Base-by-base conservation (phyloP, 805 yeast genomes). In the Candida qinlingensis region DNA sequence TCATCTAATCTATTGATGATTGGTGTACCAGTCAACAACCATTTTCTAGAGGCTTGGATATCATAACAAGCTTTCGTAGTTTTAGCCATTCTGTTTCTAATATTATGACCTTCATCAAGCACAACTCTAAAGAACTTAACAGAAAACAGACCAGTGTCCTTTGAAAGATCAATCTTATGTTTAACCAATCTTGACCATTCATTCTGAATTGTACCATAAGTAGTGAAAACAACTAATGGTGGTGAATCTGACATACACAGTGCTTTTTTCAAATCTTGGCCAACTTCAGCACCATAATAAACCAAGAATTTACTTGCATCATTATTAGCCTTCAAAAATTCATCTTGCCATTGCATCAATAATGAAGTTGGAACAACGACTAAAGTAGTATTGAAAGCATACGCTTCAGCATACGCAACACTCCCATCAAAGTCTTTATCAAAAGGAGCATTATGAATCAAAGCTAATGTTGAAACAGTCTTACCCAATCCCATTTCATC, bases 401-500 rank as follows among this genome's bases (percentile, higher is more conserved):
- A 85, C 37, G 40, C 34, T 5, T 45, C 46, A 1, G n/a, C 4
- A 7, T 43, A 28, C 0, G 51, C 51, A 5, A 13, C 29, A 4
- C 25, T n/a, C 6, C 30, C 28, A 11, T 47, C 39, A 41, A 35
- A 59, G 1, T 55, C 52, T 11, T 61, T 48, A 58, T 85, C 91
- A 41, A 57, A 63, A 0, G 89, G 87, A 8, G 75, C 81, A 0
- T 87, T 74, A 48, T 85, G 79, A 10, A 91, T 73, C 43, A 92
- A 67, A 0, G 97, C 76, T 45, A 89, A 66, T 0, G 96, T 80
- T 1, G 96, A 85, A 27, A 91, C 85, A 0, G 98, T 91, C 62
- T 91, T 91, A 39, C 98, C 98, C 7, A 91, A 72, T 0, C 98
- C 98, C 98, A 91, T 91, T 64, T 91, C 98, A 68, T 91, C 98